These are phyloP conservation scores for Citeromyces hawaiiensis DNA, from an alignment of 1,139 yeast species.

Conservation along the genomic window DNA sequence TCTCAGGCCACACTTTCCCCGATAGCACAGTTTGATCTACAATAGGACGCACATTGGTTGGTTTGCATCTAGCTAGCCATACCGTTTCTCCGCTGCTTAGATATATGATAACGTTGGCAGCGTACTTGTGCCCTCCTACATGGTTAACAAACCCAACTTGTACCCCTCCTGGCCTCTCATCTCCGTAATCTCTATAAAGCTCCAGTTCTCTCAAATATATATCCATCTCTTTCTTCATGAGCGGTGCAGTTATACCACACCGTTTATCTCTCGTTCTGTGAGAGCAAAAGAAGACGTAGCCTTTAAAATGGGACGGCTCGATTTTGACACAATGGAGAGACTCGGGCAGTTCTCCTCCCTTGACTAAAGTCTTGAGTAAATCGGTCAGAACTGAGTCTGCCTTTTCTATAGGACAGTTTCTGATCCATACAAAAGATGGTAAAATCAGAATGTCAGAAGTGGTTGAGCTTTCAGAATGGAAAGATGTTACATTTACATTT, in stretches of 20 bases:
- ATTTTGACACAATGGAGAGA: conserved; percentile 13
- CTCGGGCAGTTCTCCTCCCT: background rate
- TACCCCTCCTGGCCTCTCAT: conserved; percentile 63
- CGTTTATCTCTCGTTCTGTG: conserved; percentile 85
- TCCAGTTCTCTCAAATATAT: conserved; percentile 57
- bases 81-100: conserved; percentile 61
- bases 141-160: conserved; percentile 63
- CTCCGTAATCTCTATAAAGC: conserved; percentile 61
- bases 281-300: conserved; percentile 71
- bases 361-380: conserved; percentile 22
- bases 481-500: conserved; percentile 28
- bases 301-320: conserved; percentile 26
- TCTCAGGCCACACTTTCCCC: conserved; percentile 62
- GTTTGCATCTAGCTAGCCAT: conserved; percentile 82
- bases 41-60: conserved; percentile 60
- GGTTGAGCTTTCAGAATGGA: background rate
- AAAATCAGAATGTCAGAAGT: conserved; percentile 52
- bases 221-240: conserved; percentile 71
- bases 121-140: conserved; percentile 91
- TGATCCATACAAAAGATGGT: conserved; percentile 72
- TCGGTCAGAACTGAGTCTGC: conserved; percentile 30
- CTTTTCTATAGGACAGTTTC: conserved; percentile 29
- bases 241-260: conserved; percentile 93
- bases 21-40: conserved; percentile 60
- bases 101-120: conserved; percentile 78